Percentiles rank a stretch among this genome's conserved stretches.
Conservation (phyloP, 768 basidiomycete genomes). For the Russula vinacea region DNA sequence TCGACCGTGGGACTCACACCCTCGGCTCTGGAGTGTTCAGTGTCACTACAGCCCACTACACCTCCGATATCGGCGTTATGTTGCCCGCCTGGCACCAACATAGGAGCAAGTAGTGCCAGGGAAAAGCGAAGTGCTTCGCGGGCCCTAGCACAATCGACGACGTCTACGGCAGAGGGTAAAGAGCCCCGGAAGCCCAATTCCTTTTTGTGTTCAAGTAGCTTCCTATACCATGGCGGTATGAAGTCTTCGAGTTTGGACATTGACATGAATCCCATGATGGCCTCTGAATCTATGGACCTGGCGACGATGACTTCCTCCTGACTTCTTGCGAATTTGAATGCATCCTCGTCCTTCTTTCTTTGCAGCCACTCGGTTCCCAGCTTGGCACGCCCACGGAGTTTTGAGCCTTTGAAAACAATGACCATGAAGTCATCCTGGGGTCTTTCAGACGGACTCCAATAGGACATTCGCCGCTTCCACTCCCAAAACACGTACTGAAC, state of each 20-base stretch:
- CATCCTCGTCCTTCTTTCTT: neutral
- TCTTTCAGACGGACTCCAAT: neutral
- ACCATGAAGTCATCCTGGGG: neutral
- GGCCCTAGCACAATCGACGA: neutral
- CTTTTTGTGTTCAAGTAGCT: neutral
- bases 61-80: neutral
- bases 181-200: neutral
- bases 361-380: neutral
- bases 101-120: constrained; percentile 8
- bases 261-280: neutral
- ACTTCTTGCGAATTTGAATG: neutral
- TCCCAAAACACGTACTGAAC: neutral
- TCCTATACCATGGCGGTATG: neutral
- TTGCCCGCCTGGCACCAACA: neutral
- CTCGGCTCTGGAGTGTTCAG: neutral
- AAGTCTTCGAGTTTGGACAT: neutral
- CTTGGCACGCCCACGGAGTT: neutral
- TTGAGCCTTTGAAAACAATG: neutral
- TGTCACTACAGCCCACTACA: neutral
- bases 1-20: neutral
- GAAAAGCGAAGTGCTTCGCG: neutral
- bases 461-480: neutral
- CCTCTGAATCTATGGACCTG: neutral
- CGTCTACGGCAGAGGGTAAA: neutral
- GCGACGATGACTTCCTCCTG: constrained; percentile 8